Evolutionary conservation across 257 asterid species (phyloP), one percentile per base, ranked within the genome.

Genomic region (Cinchona pubescens): DNA sequence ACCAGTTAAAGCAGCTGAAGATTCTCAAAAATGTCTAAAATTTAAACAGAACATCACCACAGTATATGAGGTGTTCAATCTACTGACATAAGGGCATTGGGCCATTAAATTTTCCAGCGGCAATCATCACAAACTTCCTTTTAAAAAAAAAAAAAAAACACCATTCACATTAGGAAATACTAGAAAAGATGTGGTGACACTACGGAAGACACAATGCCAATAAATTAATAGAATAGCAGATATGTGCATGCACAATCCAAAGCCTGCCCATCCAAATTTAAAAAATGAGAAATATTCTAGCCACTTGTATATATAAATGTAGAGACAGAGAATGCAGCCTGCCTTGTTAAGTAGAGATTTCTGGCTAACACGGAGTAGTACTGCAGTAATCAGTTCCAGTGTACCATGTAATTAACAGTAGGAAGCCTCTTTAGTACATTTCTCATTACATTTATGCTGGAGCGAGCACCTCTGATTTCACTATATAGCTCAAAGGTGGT

Each of bases 321-420:
- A 25, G n/a, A 69, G 23, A 67, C 81, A 51, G 49, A 67, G 55
- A 38, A 77, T 64, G 70, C 66, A 71, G 27, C 79, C 30, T 82
- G 83, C 98, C 96, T 90, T 90, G 88, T 90, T 93, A 81, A 91
- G 91, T 56, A 79, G 83, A 80, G 97, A 88, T 76, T 91, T 93
- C 80, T 93, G 94, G 90, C 96, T 87, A 76, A 90, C 92, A 58
- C 86, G 96, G 40, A 83, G 89, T 42, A 93, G 84, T 68, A 93
- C 84, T 7, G 98, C 96, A 27, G 97, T 93, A 67, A 91, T 80
- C 82, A 93, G 81, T 84, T 93, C 98, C 76, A 91, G 82, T 6
- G 97, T 91, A n/a, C n/a, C 97, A 93, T 91, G 82, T 86, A 93
- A 81, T 90, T 93, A 78, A 88, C 98, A 60, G 94, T 91, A 16